Base-by-base conservation (phyloP, 2,329 filamentous ascomycete genomes). In the Helminthosporium solani region DNA sequence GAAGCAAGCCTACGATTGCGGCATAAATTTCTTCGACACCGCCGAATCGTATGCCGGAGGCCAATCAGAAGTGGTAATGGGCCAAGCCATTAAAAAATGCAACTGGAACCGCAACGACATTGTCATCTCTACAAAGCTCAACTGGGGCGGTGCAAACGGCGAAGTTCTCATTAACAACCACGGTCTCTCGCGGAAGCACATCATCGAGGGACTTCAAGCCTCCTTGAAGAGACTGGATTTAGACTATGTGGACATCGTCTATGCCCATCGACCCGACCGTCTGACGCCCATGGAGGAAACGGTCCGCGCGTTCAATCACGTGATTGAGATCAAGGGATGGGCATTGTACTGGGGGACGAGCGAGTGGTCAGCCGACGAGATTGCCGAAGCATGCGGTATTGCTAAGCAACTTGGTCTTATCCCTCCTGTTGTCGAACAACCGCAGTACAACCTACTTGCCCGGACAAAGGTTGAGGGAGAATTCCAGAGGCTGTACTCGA, bases 211-310 rank as follows among this genome's bases (percentile, higher is more conserved):
- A 15, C 75, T 84, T 50, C 76, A 82, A 44, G 75, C 75, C 12
- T 81, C 80, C 8, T 74, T 88, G 23, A 71, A 82, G 60, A 78
- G 82, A 16, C 70, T 85, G 23, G 47, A 75, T 58, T 73, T 84
- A 28, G 75, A 80, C 14, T 85, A 86, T 57, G 84, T 88, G 20
- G 85, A 88, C 58, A 71, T 88, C 31, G 77, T 88, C 56, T 87
- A 85, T 58, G 84, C 85, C 12, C 85, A 88, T 70, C 78, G 85
- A 14, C 81, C 84, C 0, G 86, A 88, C 61, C 77, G 82, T 3
- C 73, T 80, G 27, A 87, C 84, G 0, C 85, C 84, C 3, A 87
- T 88, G 73, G 83, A 87, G 65, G 85, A 88, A 70, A 83, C 79
- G 0, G 84, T 25, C 23, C 81, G 84, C 41, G 83, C 81, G 33